These are phyloP conservation scores for Pythium grandisporangium DNA, from an alignment of 352 stramenopile genomes.

Conservation along the genomic window DNA sequence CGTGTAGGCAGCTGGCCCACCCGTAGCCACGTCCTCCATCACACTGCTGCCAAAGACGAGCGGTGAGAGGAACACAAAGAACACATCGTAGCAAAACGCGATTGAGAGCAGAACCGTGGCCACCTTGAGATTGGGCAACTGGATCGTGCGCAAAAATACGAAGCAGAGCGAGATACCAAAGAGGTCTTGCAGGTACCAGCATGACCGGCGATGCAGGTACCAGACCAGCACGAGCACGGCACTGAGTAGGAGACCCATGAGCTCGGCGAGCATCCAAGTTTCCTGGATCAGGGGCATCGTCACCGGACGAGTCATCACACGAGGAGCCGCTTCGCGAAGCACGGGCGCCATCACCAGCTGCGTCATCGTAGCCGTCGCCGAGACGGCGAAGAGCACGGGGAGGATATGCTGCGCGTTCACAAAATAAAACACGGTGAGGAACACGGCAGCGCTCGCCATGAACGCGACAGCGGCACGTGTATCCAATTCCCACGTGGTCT, in stretches of 20 bases:
- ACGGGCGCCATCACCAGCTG: constrained; percentile 40
- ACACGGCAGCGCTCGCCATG: constrained; percentile 41
- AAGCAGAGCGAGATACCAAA: constrained; percentile 92
- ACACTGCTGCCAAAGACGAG: constrained; percentile 82
- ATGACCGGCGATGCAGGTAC: constrained; percentile 51
- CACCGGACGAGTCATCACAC: constrained; percentile 23
- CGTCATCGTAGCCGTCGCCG: constrained; percentile 31
- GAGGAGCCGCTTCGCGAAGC: constrained; percentile 23
- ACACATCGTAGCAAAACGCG: constrained; percentile 94
- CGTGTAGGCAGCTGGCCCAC: constrained; percentile 64
- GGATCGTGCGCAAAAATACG: constrained; percentile 86
- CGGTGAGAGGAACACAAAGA: constrained; percentile 94
- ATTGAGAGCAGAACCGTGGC: constrained; percentile 84
- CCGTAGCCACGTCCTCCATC: constrained; percentile 93
- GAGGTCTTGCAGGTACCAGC: constrained; percentile 88
- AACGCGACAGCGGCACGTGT: constrained; percentile 49
- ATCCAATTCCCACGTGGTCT: constrained; percentile 58
- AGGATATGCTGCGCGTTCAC: constrained; percentile 47
- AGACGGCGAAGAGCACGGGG: constrained; percentile 63
- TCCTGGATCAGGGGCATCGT: constrained; percentile 25
- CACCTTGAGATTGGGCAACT: constrained; percentile 88
- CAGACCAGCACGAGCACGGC: constrained; percentile 33
- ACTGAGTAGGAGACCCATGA: constrained; percentile 32
- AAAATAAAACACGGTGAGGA: constrained; percentile 68
- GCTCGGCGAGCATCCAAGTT: constrained; percentile 29